Percentiles rank a stretch among this genome's conserved stretches.
phyloP scores from a whole-genome alignment of 331 rosid genomes.

The Telfairia occidentalis region DNA sequence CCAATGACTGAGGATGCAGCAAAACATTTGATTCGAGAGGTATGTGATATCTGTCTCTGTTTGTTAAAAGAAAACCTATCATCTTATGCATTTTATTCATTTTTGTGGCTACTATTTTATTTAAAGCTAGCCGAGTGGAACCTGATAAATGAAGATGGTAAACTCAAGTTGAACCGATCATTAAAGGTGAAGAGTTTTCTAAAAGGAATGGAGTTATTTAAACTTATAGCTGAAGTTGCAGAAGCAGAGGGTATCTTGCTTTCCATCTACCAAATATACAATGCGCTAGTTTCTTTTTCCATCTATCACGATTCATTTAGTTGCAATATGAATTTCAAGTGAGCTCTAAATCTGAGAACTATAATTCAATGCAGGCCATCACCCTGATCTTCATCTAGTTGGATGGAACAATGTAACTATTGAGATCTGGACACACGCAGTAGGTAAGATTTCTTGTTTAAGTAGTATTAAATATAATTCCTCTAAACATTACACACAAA shows the following conservation, averaged over 20 bases:
- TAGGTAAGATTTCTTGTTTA: slow-evolving; percentile 33
- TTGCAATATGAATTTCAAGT: background rate
- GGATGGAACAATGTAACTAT: slow-evolving; percentile 76
- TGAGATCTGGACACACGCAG: slow-evolving; percentile 83
- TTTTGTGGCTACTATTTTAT: background rate
- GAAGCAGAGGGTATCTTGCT: slow-evolving; percentile 55
- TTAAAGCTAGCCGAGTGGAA: slow-evolving; percentile 60
- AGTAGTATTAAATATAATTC: background rate
- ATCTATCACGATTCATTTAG: background rate
- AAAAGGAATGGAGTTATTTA: slow-evolving; percentile 70
- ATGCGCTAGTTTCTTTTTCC: background rate
- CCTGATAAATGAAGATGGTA: slow-evolving; percentile 48
- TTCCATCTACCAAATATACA: background rate
- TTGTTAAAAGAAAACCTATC: background rate
- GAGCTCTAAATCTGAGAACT: background rate
- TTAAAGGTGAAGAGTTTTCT: slow-evolving; percentile 71
- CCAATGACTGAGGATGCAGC: slow-evolving; percentile 69
- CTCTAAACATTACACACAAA: background rate
- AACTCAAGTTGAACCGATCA: slow-evolving; percentile 45
- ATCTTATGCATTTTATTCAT: background rate
- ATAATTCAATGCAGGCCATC: slow-evolving; percentile 48
- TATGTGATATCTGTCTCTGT: slow-evolving; percentile 4
- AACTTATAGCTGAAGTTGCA: slow-evolving; percentile 60
- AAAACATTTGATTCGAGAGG: slow-evolving; percentile 42
- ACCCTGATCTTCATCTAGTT: slow-evolving; percentile 92